phyloP scores from a whole-genome alignment of 2,329 filamentous ascomycete species.

The Hypoxylon sp. region DNA sequence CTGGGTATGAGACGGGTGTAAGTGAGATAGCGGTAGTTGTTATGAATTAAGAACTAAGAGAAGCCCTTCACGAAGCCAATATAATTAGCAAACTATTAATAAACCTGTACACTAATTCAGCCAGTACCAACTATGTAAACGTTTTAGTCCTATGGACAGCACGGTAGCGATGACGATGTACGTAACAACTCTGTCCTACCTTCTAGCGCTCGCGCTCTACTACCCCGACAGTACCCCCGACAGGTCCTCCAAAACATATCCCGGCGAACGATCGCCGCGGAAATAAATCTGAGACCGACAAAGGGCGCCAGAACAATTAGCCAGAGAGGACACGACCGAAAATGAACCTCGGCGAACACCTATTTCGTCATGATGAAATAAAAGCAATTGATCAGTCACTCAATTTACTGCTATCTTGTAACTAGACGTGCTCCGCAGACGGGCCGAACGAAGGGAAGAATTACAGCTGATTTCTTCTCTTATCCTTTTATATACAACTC shows the following conservation, averaged over 20 bases:
- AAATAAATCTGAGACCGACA: slow-evolving; percentile 40
- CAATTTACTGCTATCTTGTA: not conserved
- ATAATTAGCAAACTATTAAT: too few species aligned
- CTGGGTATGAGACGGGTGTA: not conserved
- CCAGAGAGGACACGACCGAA: slow-evolving; percentile 15
- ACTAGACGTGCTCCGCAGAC: slow-evolving; percentile 2
- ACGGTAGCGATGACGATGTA: not conserved
- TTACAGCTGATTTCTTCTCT: not conserved
- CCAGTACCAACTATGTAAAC: too few species aligned
- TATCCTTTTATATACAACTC: not conserved
- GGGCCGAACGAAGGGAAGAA: slow-evolving; percentile 2
- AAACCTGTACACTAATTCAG: too few species aligned
- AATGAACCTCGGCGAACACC: slow-evolving; percentile 28
- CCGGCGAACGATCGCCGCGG: slow-evolving; percentile 25
- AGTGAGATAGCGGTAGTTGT: too few species aligned
- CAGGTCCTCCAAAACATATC: too few species aligned
- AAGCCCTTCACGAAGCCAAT: too few species aligned
- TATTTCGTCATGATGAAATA: slow-evolving; percentile 33
- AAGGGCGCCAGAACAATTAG: slow-evolving; percentile 22
- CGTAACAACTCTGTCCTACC: not conserved
- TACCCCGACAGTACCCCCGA: too few species aligned
- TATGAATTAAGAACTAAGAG: too few species aligned
- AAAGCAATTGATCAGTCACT: slow-evolving; percentile 16
- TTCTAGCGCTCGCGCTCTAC: slow-evolving; percentile 21
- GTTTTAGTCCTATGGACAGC: too few species aligned